Conservation (phyloP, 2,329 filamentous ascomycete genomes). For the Passalora sequoiae region DNA sequence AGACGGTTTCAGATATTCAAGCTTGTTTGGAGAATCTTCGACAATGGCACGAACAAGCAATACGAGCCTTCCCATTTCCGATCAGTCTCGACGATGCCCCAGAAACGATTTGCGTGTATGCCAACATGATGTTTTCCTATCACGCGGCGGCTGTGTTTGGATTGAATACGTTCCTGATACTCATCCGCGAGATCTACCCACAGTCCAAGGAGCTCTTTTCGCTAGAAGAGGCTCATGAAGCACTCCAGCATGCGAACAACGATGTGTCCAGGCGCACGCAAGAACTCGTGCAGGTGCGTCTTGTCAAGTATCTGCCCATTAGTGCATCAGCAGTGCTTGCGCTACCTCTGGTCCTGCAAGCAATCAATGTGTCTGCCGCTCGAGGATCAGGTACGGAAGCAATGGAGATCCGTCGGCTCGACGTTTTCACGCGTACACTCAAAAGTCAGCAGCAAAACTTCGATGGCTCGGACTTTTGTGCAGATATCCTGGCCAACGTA, state of each 20-base stretch:
- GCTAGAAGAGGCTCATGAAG: conserved; percentile 19
- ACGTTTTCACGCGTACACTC: conserved; percentile 20
- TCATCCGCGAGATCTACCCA: conserved; percentile 17
- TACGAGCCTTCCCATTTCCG: conserved; percentile 19
- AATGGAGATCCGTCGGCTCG: conserved; percentile 16
- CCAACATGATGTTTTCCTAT: conserved; percentile 25
- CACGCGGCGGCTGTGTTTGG: conserved; percentile 21
- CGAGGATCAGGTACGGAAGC: conserved; percentile 20
- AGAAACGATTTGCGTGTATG: conserved; percentile 21
- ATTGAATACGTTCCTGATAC: conserved; percentile 20
- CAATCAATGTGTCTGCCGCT: conserved; percentile 21
- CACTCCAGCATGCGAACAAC: conserved; percentile 18
- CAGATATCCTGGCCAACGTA: conserved; percentile 20
- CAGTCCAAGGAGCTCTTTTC: conserved; percentile 15
- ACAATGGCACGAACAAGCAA: conserved; percentile 19
- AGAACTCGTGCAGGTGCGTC: conserved; percentile 21
- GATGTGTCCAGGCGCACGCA: conserved; percentile 20
- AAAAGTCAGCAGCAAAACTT: conserved; percentile 21
- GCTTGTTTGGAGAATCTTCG: conserved; percentile 15
- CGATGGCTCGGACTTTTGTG: conserved; percentile 22
- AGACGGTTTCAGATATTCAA: conserved; percentile 16
- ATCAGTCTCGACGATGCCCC: conserved; percentile 20
- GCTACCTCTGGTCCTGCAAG: conserved; percentile 17
- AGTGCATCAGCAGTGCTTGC: conserved; percentile 17
- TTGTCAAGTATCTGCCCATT: conserved; percentile 21